These are phyloP conservation scores for Thalassiosira livingstoniorum DNA, from an alignment of 352 stramenopile species.

Conservation along the genomic window DNA sequence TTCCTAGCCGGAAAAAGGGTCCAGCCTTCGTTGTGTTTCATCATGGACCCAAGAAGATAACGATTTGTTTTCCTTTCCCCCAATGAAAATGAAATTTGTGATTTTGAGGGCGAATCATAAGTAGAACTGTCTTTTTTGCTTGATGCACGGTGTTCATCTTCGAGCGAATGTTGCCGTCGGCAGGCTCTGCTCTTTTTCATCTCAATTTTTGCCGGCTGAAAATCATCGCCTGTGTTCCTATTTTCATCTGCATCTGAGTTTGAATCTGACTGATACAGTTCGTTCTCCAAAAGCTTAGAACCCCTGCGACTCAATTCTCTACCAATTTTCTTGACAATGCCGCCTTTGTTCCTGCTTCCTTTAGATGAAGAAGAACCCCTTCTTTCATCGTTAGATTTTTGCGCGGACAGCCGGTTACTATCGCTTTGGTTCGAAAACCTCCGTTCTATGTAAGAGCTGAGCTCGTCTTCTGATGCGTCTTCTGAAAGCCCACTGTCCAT, in stretches of 20 bases:
- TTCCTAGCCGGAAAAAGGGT: background rate
- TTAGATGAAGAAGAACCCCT: background rate
- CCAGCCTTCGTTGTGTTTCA: background rate
- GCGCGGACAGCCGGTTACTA: background rate
- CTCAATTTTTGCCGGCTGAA: background rate
- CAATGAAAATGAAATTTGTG: background rate
- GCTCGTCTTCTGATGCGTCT: background rate
- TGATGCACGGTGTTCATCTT: too few species aligned
- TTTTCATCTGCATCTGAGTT: too few species aligned
- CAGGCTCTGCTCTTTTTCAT: too few species aligned
- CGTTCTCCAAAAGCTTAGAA: background rate
- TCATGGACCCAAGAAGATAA: background rate
- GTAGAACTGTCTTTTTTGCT: too few species aligned
- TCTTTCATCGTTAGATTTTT: background rate
- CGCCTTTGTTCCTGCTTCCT: background rate
- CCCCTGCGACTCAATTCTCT: background rate
- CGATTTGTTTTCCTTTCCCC: background rate
- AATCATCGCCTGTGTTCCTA: background rate
- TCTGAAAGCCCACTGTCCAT: background rate
- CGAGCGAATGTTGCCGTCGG: too few species aligned
- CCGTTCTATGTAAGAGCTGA: background rate
- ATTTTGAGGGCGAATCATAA: too few species aligned
- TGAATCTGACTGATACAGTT: background rate
- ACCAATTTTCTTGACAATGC: background rate
- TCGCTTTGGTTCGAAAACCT: background rate